phyloP scores from a whole-genome alignment of 768 basidiomycete species.

The Hemileccinum impolitum region DNA sequence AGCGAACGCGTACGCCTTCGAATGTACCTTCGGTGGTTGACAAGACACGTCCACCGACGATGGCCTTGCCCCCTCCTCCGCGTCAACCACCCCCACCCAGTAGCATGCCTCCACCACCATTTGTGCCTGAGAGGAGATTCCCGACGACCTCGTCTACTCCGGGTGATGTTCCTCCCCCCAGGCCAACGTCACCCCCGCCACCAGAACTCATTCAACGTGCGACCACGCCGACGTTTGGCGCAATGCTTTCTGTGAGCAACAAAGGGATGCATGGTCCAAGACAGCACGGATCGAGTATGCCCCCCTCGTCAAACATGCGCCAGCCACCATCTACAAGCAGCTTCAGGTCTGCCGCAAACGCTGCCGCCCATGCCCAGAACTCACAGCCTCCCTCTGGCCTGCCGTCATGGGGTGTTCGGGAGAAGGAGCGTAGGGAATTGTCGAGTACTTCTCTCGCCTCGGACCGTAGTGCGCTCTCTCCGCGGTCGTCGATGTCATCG shows the following conservation, averaged over 20 bases:
- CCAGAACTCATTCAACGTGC: constrained; percentile 90
- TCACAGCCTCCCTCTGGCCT: constrained; percentile 41
- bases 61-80: constrained; percentile 79
- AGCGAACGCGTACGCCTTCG: constrained; percentile 64
- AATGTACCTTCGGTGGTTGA: constrained; percentile 53
- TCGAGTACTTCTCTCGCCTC: constrained; percentile 72
- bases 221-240: constrained; percentile 78
- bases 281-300: constrained; percentile 73
- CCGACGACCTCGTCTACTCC: constrained; percentile 42
- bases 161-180: constrained; percentile 68
- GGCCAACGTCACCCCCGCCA: constrained; percentile 92
- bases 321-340: constrained; percentile 78
- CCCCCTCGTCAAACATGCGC: constrained; percentile 63
- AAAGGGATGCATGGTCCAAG: constrained; percentile 44
- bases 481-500: constrained; percentile 80
- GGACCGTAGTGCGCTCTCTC: constrained; percentile 64
- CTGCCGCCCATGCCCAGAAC: constrained; percentile 49
- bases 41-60: constrained; percentile 81
- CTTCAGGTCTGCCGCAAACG: constrained; percentile 72
- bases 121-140: constrained; percentile 67
- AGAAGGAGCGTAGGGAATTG: constrained; percentile 52
- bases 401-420: constrained; percentile 49
- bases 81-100: constrained; percentile 66
- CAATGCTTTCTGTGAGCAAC: constrained; percentile 55
- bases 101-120: constrained; percentile 72